These are phyloP conservation scores for Chaetoceros muelleri DNA, from an alignment of 108 stramenopile species.

Conservation along the genomic window DNA sequence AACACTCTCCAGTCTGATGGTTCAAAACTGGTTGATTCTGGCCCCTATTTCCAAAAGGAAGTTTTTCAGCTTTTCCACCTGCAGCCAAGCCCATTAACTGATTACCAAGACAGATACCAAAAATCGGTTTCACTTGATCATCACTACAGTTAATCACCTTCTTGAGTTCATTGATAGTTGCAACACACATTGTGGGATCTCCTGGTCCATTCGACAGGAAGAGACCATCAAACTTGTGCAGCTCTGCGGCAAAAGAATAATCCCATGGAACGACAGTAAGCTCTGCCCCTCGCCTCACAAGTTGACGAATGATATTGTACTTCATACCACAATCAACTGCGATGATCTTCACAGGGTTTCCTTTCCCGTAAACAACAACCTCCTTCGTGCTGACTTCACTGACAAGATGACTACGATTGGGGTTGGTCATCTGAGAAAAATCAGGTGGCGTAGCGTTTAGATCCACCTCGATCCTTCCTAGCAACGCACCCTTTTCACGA, in stretches of 20 bases:
- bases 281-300: slow-evolving; percentile 89
- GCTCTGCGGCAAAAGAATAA: slow-evolving; percentile 78
- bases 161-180: slow-evolving; percentile 69
- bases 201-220: slow-evolving; percentile 97
- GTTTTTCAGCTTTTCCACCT: slow-evolving; percentile 83
- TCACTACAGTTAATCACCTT: slow-evolving; percentile 65
- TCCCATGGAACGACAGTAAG: slow-evolving; percentile 93
- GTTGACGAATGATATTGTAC: slow-evolving; percentile 95
- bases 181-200: slow-evolving; percentile 87
- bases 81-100: slow-evolving; percentile 94
- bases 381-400: slow-evolving; percentile 88
- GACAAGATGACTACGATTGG: slow-evolving; percentile 82
- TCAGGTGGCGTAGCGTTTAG: slow-evolving; percentile 33
- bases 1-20: slow-evolving; percentile 89
- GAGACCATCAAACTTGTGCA: slow-evolving; percentile 88
- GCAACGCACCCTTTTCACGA: slow-evolving; percentile 87
- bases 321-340: slow-evolving; percentile 98
- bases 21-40: slow-evolving; percentile 97
- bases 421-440: slow-evolving; percentile 59
- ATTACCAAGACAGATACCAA: slow-evolving; percentile 98
- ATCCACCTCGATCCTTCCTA: slow-evolving; percentile 86
- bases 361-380: slow-evolving; percentile 75
- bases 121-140: slow-evolving; percentile 88
- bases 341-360: slow-evolving; percentile 83
- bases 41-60: slow-evolving; percentile 97